Percentiles rank a stretch among this genome's conserved stretches.
These are phyloP conservation scores for Gigaspora rosea DNA, from an alignment of 192 early-diverging fungal genomes.

Conservation along the genomic window DNA sequence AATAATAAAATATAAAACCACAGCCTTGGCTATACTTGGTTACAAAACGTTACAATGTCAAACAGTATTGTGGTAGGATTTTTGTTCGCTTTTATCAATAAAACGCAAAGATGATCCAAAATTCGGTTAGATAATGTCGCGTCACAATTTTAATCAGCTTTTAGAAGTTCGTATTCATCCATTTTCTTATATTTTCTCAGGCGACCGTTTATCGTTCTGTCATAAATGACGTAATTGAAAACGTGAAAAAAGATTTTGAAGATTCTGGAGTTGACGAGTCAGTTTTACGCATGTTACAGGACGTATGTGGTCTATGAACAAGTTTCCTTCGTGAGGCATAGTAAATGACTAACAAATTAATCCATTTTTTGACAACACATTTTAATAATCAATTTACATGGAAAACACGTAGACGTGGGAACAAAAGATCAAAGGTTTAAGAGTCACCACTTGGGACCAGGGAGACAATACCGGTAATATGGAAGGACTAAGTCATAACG, in stretches of 20 bases:
- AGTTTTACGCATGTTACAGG: constrained; percentile 74
- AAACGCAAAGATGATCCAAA: neutral
- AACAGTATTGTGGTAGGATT: constrained; percentile 17
- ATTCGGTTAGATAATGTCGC: neutral
- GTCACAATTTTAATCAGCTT: neutral
- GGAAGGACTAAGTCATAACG: neutral
- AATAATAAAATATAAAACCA: neutral
- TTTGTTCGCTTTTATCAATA: neutral
- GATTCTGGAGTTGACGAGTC: constrained; percentile 87
- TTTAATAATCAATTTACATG: neutral
- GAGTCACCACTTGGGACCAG: neutral
- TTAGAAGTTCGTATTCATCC: neutral
- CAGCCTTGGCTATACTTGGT: neutral
- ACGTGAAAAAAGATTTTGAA: constrained; percentile 84
- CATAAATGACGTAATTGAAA: constrained; percentile 92
- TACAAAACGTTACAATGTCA: neutral
- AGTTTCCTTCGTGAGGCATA: no score
- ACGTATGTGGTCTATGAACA: constrained; percentile 49
- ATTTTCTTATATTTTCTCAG: constrained; percentile 32
- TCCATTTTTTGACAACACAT: no score
- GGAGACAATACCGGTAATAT: neutral
- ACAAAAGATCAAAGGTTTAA: constrained; percentile 4
- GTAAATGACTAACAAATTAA: no score
- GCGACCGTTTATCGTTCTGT: constrained; percentile 78
- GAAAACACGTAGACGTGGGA: constrained; percentile 12